A percentile compares a stretch with the other conserved stretches of the same genome.
Evolutionary conservation across 768 basidiomycete genomes (phyloP).

Genomic region (Terana coerulea): DNA sequence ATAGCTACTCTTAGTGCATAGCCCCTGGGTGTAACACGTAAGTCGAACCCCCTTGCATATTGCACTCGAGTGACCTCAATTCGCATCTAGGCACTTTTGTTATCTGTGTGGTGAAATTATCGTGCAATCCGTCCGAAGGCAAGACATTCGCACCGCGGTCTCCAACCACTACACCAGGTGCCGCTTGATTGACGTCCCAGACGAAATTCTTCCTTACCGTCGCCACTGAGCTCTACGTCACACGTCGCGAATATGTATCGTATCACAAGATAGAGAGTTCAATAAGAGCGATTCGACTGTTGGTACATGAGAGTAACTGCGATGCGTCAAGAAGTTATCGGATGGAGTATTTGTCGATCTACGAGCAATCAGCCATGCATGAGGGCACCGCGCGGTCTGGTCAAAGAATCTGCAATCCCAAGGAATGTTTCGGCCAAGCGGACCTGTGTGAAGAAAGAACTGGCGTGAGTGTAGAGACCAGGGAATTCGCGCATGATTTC

Average conservation of each 20-base stretch:
- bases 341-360: no score
- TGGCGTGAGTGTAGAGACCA: neutral
- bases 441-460: constrained; percentile 31
- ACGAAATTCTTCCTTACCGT: neutral
- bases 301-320: no score
- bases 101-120: constrained; percentile 48
- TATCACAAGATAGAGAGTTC: no score
- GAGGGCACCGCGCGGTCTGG: constrained; percentile 51
- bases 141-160: constrained; percentile 29
- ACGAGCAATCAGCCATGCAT: constrained; percentile 25
- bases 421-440: constrained; percentile 56
- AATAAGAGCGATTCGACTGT: no score
- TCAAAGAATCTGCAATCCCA: constrained; percentile 52
- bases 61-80: neutral
- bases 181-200: constrained; percentile 29
- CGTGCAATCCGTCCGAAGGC: constrained; percentile 33
- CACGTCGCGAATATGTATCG: no score
- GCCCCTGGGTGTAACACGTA: constrained; percentile 54
- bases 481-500: neutral
- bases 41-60: neutral
- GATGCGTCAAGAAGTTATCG: no score
- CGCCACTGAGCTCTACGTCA: no score
- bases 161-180: constrained; percentile 33
- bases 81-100: constrained; percentile 42
- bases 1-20: constrained; percentile 40